These are phyloP conservation scores for Coemansia sp. DNA, from an alignment of 192 early-diverging fungal species.

Conservation along the genomic window DNA sequence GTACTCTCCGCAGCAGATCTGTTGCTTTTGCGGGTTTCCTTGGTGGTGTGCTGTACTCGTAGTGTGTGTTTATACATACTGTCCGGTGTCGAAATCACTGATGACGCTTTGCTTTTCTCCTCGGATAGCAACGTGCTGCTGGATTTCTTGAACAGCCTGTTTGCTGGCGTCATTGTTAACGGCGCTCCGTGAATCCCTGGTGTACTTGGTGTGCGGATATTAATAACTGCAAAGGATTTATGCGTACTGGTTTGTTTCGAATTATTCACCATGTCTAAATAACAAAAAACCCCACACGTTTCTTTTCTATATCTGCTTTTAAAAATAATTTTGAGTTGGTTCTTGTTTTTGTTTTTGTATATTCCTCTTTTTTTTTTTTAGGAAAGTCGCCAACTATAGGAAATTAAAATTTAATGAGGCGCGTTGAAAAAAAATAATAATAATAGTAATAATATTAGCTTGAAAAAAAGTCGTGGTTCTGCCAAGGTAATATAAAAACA, in stretches of 20 bases:
- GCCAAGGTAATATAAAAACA: too few relatives aligned
- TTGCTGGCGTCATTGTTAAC: slow-evolving; percentile 3
- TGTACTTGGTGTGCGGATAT: slow-evolving; percentile 22
- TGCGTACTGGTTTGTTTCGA: not conserved
- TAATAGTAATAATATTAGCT: too few relatives aligned
- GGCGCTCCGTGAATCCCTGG: not conserved
- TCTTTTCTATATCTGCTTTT: not conserved
- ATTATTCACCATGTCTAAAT: not conserved
- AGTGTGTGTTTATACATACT: slow-evolving; percentile 31
- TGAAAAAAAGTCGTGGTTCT: too few relatives aligned
- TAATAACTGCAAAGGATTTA: slow-evolving; percentile 29
- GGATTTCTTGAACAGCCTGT: slow-evolving; percentile 20
- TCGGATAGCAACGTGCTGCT: slow-evolving; percentile 20
- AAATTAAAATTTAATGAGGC: not conserved
- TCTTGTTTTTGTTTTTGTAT: not conserved
- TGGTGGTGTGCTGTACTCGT: not conserved
- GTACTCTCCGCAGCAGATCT: not conserved
- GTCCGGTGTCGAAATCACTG: slow-evolving; percentile 3
- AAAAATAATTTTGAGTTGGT: too few relatives aligned
- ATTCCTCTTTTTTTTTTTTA: not conserved
- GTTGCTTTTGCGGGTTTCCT: not conserved
- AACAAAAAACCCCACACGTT: not conserved
- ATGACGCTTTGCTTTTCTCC: not conserved
- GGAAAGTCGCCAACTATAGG: too few relatives aligned
- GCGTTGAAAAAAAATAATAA: too few relatives aligned